Evolutionary conservation across 148 eudicot genomes (phyloP), one percentile per base, ranked within the genome.

Genomic region (Camellia japonica): DNA sequence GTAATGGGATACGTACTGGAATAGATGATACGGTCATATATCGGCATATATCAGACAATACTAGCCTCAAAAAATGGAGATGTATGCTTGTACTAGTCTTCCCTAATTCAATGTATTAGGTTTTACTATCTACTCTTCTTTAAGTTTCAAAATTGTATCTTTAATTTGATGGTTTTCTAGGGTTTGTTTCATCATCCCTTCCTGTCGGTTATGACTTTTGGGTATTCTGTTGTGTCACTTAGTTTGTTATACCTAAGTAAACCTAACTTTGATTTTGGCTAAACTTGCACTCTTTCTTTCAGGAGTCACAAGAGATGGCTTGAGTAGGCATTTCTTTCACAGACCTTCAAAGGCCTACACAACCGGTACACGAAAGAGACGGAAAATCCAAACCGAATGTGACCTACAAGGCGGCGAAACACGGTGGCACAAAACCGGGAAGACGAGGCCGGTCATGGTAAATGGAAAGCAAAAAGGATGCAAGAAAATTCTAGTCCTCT

Each of bases 291-390:
- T 59, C 47, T 64, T 58, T 9, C 5, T 5, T 5, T 18, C 42
- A 51, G 99, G 98, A 79, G 97, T 93, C 60, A 96, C 98, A 68
- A 90, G 95, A 75, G 99, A 94, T 86, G 99, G 99, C n/a, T 82
- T 96, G 78, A 96, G 97, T 70, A 87, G 94, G 75, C 98, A 96
- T 82, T 96, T 93, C 86, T 96, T 96, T 90, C 99, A 96, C 78
- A 88, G 99, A 72, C 99, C 99, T 43, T 93, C 98, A 0, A 96
- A 96, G 81, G 99, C 99, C 19, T 96, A 96, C 90, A 96, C 99
- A 30, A 96, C 99, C 5, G 99, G 99, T 2, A 96, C 98, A 71
- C 79, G 99, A 78, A 96, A 96, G 79, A 79, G 99, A 42, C 83
- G 99, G 54, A 96, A 96, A 85, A 96, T 96, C 71, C 99, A 96